phyloP scores from a whole-genome alignment of 2,329 filamentous ascomycete species.

The Podosphaera leucotricha region DNA sequence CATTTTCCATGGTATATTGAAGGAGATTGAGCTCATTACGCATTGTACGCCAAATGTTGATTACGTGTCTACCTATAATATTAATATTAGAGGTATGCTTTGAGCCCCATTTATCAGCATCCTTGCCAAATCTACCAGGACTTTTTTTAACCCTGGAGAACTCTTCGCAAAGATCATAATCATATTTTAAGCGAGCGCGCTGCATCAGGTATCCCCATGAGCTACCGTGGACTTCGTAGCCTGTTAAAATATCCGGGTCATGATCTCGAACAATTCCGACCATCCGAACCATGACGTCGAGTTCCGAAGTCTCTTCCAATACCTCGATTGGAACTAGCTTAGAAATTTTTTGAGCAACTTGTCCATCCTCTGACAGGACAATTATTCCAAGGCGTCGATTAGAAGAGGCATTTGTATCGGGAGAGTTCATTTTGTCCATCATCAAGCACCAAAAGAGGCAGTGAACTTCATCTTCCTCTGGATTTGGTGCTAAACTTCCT shows the following conservation, averaged over 20 bases:
- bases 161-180: conserved; percentile 76
- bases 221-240: conserved; percentile 78
- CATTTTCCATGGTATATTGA: conserved; percentile 92
- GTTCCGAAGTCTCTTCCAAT: conserved; percentile 51
- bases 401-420: conserved; percentile 24
- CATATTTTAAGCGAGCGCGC: conserved; percentile 62
- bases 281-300: conserved; percentile 66
- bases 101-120: conserved; percentile 79
- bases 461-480: conserved; percentile 68
- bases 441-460: conserved; percentile 82
- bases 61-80: conserved; percentile 84
- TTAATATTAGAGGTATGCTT: conserved; percentile 78
- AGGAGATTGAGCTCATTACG: conserved; percentile 72
- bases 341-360: conserved; percentile 34
- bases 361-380: conserved; percentile 39
- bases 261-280: conserved; percentile 62
- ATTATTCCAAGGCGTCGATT: conserved; percentile 45
- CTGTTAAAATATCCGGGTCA: conserved; percentile 83
- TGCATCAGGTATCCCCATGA: conserved; percentile 96
- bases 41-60: conserved; percentile 96
- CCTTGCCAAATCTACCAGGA: conserved; percentile 64
- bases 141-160: conserved; percentile 72
- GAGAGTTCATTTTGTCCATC: conserved; percentile 38
- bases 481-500: conserved; percentile 60
- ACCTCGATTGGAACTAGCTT: conserved; percentile 40